phyloP scores from a whole-genome alignment of 306 rosid species.

The Ormosia semicastrata region DNA sequence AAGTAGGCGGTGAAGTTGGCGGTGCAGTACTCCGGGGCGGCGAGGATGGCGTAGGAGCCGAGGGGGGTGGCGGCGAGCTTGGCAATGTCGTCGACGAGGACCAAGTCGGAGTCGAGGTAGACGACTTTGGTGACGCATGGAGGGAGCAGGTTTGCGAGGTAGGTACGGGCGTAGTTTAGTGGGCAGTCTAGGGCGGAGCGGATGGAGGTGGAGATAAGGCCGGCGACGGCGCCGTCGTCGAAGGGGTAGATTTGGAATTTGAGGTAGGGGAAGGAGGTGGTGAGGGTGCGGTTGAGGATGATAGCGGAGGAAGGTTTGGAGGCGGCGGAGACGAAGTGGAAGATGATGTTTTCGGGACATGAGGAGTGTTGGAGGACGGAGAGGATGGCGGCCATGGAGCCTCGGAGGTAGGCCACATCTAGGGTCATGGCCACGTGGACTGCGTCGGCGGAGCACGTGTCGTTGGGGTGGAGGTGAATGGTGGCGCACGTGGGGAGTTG shows the following conservation, averaged over 20 bases:
- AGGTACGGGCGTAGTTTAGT: constrained; percentile 82
- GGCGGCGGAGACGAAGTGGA: constrained; percentile 68
- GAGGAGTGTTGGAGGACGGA: constrained; percentile 89
- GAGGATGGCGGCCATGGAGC: constrained; percentile 90
- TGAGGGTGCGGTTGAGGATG: constrained; percentile 35
- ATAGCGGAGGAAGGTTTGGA: constrained; percentile 25
- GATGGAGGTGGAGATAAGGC: constrained; percentile 82
- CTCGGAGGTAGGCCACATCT: constrained; percentile 77
- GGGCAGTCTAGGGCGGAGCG: constrained; percentile 85
- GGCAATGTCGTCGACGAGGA: constrained; percentile 87
- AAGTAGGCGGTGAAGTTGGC: constrained; percentile 82
- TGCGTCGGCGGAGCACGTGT: constrained; percentile 32
- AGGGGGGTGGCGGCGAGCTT: constrained; percentile 67
- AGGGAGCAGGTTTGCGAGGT: constrained; percentile 64
- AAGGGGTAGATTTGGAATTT: constrained; percentile 73
- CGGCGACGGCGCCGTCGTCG: constrained; percentile 58
- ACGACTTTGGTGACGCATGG: constrained; percentile 50
- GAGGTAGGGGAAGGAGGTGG: constrained; percentile 64
- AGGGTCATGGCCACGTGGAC: constrained; percentile 94
- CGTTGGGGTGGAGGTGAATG: background rate
- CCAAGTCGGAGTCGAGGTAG: constrained; percentile 84
- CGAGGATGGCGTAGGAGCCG: constrained; percentile 48
- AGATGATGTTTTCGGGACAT: constrained; percentile 74
- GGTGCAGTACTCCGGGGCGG: constrained; percentile 89
- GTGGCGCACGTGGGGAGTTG: constrained; percentile 63